Evolutionary conservation across 257 asterid species (phyloP).

Genomic region (Prunella vulgaris): DNA sequence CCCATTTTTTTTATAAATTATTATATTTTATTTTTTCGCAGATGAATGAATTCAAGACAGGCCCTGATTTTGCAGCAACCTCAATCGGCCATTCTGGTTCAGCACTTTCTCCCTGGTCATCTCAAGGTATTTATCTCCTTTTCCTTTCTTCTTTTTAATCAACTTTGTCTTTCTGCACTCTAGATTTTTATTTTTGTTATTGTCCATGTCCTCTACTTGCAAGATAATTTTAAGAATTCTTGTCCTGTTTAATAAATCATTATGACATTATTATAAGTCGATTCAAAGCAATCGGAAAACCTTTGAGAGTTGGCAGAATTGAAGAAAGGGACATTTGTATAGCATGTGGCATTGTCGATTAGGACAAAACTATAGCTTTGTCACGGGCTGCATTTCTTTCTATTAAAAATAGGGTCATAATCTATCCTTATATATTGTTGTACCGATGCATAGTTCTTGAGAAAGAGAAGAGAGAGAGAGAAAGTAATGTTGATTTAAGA

Average conservation of each 20-base stretch:
- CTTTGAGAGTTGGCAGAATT: neutral
- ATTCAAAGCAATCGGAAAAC: neutral
- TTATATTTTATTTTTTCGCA: neutral
- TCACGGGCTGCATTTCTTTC: slow-evolving; percentile 33
- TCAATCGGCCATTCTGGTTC: slow-evolving; percentile 53
- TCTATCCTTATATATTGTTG: slow-evolving; percentile 19
- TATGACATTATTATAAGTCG: neutral
- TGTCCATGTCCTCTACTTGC: neutral
- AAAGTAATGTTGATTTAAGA: slow-evolving; percentile 15
- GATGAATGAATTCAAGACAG: slow-evolving; percentile 72
- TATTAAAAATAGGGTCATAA: neutral
- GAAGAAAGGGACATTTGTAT: slow-evolving; percentile 16
- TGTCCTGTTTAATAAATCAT: neutral
- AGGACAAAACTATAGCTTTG: slow-evolving; percentile 25
- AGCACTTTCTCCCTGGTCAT: slow-evolving; percentile 90
- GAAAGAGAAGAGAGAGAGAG: neutral
- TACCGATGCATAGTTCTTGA: slow-evolving; percentile 7
- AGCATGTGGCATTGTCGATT: slow-evolving; percentile 38
- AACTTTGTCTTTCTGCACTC: neutral
- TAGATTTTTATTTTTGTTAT: no score
- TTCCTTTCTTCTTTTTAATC: slow-evolving; percentile 3
- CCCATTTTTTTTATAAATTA: neutral
- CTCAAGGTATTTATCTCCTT: slow-evolving; percentile 59
- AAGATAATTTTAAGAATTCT: neutral
- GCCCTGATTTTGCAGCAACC: slow-evolving; percentile 66